Base-by-base conservation (phyloP, 192 early-diverging fungal genomes). In the Rhizoclosmatium globosum region DNA sequence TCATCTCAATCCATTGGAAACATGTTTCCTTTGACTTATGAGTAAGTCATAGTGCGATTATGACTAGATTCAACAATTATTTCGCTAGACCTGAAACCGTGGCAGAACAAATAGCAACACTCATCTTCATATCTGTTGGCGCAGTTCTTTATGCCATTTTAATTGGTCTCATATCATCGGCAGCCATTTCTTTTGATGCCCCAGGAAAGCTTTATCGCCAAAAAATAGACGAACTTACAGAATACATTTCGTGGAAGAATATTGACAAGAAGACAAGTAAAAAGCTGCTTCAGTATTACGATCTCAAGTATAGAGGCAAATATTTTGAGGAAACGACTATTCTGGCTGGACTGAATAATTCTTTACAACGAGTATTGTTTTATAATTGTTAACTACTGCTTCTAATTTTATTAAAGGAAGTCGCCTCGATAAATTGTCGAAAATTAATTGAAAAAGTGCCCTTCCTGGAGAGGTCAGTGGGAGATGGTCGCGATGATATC, bases 401-500 rank as follows among this genome's bases (percentile, higher is more conserved):
- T 31, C n/a, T 57, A 46, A 53, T 56, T 57, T 44, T 31, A 19
- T 38, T 57, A 7, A 50, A 48, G 82, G 82, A 64, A 83, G 48
- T 76, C 21, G 78, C 66, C 17, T 47, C 19, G 21, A 83, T 76
- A 23, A 83, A 56, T 38, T 77, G 71, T 65, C 65, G 53, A 48
- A 23, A 78, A 19, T 39, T 83, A 3, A 77, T 83, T n/a, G 68
- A 78, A 70, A 74, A 83, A 47, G 82, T 83, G 38, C 82, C 82
- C 9, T 83, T 83, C 64, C n/a, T 83, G 64, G 53, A 82, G 31
- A 42, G 82, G 13, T 57, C 59, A 21, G 9, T 44, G 44, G 58
- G 58, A n/a, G 82, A 83, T 60, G 82, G 82, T 15, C 43, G 79
- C 4, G 82, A 83, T 71, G 81, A 82, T 21, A 15, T 66, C 4